These are phyloP conservation scores for Cicer cuneatum DNA, from an alignment of 306 rosid species.

Conservation along the genomic window DNA sequence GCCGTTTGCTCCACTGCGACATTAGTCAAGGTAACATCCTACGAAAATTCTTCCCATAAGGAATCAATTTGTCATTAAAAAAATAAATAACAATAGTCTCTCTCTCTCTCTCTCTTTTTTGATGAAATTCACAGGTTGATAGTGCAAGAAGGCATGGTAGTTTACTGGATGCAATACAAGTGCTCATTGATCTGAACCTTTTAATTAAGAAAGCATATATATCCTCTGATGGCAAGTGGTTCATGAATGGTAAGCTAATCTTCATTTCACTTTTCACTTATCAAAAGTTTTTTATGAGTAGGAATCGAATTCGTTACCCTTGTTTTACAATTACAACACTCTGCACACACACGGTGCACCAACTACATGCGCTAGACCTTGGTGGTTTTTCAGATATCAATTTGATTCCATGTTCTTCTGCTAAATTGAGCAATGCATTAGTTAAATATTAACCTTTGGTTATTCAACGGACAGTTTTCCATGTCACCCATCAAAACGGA, in stretches of 20 bases:
- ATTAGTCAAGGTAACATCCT: slow-evolving; percentile 74
- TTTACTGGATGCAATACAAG: slow-evolving; percentile 87
- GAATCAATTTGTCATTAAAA: background rate
- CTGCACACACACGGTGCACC: no score
- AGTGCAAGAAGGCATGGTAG: slow-evolving; percentile 91
- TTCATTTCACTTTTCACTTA: background rate
- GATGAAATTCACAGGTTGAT: slow-evolving; percentile 65
- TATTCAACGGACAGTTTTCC: slow-evolving; percentile 71
- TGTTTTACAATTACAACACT: no score
- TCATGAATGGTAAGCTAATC: slow-evolving; percentile 84
- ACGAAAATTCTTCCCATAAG: slow-evolving; percentile 21
- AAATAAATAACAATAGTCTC: background rate
- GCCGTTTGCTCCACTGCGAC: slow-evolving; percentile 81
- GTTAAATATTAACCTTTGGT: background rate
- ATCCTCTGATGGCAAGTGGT: slow-evolving; percentile 94
- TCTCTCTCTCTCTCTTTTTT: slow-evolving; percentile 29
- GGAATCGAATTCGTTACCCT: no score
- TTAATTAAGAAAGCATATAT: slow-evolving; percentile 85
- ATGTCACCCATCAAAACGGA: slow-evolving; percentile 82
- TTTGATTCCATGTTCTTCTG: background rate
- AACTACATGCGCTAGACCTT: no score
- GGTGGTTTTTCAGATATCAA: no score
- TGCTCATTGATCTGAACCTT: slow-evolving; percentile 83
- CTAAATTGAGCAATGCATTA: background rate
- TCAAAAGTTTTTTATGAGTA: no score